Evolutionary conservation across 352 stramenopile genomes (phyloP), one percentile per base, ranked within the genome.

Genomic region (Phytopythium vexans): DNA sequence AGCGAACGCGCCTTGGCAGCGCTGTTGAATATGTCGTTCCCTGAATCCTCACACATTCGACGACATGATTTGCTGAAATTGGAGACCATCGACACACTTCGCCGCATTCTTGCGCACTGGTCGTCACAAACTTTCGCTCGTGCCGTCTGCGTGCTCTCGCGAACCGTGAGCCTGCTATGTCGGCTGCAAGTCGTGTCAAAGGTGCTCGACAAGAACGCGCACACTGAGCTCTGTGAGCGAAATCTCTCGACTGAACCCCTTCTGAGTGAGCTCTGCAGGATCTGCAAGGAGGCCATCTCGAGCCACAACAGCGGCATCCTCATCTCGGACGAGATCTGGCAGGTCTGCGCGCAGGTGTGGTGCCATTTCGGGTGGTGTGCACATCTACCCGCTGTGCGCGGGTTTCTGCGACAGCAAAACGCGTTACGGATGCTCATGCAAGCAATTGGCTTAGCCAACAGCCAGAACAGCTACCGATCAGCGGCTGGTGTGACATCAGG

Each of bases 331-430:
- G 70, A 78, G 9, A 31, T 75, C 1, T 88, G 72, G 79, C 82
- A 91, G 15, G 54, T 83, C 4, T 77, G 70, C 45, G 71, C 78
- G 0, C 82, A 91, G 49, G 70, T 91, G 32, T 88, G 77, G 65
- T 90, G 77, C 38, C 79, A 92, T 49, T 55, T 92, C 7, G 82
- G 77, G 16, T 92, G 79, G 79, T 77, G 66, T 11, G 47, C 72
- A 3, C 43, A 73, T 40, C 11, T 75, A 33, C 7, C 46, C 4
- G 58, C 38, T 11, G 64, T 79, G 12, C 65, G 66, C 14, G 39
- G 34, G 11, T 84, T 77, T 49, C 51, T 90, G 11, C 64, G 62
- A 3, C 60, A 76, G 11, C 63, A 70, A 37, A 53, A 68, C 1
- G 60, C 64, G 1, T 14, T 82, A 2, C 49, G 57, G 9, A 43